Percentiles rank a stretch among this genome's conserved stretches.
These are phyloP conservation scores for Solioccasus polychromus DNA, from an alignment of 768 basidiomycete species.

Conservation along the genomic window DNA sequence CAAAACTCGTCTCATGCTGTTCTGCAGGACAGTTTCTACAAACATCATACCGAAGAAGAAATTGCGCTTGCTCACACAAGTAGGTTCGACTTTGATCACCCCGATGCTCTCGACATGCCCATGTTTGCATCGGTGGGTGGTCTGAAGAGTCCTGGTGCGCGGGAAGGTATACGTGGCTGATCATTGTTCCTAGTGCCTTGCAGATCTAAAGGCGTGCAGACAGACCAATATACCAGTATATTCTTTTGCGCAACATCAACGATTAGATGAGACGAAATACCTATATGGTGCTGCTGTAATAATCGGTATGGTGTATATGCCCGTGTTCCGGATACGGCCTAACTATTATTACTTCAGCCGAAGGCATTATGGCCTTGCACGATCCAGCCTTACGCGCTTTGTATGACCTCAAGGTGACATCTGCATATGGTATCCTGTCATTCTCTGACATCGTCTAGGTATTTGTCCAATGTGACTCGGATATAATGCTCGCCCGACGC, in stretches of 20 bases:
- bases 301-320: conserved; percentile 51
- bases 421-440: not conserved
- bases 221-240: conserved; percentile 92
- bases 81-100: conserved; percentile 85
- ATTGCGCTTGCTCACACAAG: conserved; percentile 79
- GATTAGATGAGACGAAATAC: conserved; percentile 76
- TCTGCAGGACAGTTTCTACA: conserved; percentile 90
- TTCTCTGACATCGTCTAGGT: conserved; percentile 41
- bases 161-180: not conserved
- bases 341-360: conserved; percentile 49
- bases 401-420: conserved; percentile 86
- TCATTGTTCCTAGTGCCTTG: conserved; percentile 57
- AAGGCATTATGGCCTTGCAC: conserved; percentile 89
- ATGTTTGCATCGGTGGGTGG: conserved; percentile 71
- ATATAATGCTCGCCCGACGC: conserved; percentile 94
- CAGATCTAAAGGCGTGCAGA: conserved; percentile 79
- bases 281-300: conserved; percentile 92
- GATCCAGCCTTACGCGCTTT: conserved; percentile 74
- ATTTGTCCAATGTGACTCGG: conserved; percentile 92
- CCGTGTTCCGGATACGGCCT: not conserved
- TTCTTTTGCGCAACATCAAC: conserved; percentile 88
- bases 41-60: conserved; percentile 73
- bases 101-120: conserved; percentile 88
- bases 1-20: not conserved
- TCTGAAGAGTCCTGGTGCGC: not conserved